These are phyloP conservation scores for Trichoderma citrinoviride DNA, from an alignment of 2,329 filamentous ascomycete genomes.

Conservation along the genomic window DNA sequence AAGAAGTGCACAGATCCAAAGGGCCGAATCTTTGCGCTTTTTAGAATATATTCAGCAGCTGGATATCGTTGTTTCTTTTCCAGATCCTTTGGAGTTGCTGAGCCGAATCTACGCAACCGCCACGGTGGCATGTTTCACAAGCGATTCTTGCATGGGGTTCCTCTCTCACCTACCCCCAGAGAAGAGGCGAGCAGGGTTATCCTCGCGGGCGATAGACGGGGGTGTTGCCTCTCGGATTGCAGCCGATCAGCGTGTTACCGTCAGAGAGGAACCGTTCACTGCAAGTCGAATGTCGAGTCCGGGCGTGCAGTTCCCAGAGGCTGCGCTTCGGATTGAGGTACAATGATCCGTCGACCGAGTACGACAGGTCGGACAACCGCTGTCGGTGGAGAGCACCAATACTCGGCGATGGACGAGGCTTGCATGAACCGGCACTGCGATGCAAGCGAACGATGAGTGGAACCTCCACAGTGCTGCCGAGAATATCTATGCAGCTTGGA, in stretches of 20 bases:
- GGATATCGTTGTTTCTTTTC: not conserved
- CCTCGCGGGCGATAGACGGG: not conserved
- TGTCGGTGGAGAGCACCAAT: not conserved
- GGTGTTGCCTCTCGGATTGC: not conserved
- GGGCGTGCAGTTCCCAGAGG: not conserved
- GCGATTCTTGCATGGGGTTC: not conserved
- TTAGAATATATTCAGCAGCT: not conserved
- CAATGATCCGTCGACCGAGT: not conserved
- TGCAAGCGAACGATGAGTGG: not conserved
- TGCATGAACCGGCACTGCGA: not conserved
- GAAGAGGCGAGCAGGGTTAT: not conserved
- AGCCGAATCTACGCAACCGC: conserved; percentile 8
- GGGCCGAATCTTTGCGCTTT: not conserved
- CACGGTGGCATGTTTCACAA: not conserved
- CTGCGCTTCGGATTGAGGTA: conserved; percentile 5
- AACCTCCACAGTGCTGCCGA: not conserved
- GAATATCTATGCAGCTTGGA: not conserved
- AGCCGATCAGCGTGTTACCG: not conserved
- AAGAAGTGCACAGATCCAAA: not conserved
- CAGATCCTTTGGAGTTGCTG: not conserved
- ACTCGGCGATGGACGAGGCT: not conserved
- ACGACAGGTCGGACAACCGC: conserved; percentile 1
- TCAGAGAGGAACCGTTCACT: not conserved
- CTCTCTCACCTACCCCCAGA: not conserved
- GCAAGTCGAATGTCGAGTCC: not conserved